Evolutionary conservation across 352 stramenopile genomes (phyloP), one percentile per base, ranked within the genome.

Genomic region (Globisporangium ultimum): DNA sequence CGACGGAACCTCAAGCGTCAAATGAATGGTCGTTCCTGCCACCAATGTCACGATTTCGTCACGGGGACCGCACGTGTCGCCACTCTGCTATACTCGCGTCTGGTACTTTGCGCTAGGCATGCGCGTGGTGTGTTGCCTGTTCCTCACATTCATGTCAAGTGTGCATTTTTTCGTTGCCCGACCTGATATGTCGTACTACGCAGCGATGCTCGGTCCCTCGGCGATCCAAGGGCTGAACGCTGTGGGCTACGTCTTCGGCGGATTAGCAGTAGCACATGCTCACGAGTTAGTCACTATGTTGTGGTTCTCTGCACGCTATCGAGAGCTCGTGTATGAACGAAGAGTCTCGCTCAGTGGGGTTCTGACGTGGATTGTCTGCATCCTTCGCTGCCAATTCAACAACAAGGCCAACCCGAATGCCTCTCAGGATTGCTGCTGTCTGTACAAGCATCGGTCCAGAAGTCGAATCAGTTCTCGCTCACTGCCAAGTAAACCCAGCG

Each of bases 131-230:
- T 56, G 36, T 22, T 47, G 18, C 13, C 18, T 17, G 36, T 48
- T 48, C 20, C 36, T 56, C 34, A 48, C 18, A 10, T 56, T 47
- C 50, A 48, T 28, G 20, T 45, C 36, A 1, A 21, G 45, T 40
- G 38, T 48, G 14, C 46, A 48, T 28, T 56, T 56, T 21, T 56
- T 48, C 14, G 34, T 56, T 10, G 50, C 20, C 6, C 50, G 18
- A 15, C 50, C 36, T 12, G 36, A 56, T 6, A 48, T 56, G 50
- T 47, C 50, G 11, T 56, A 48, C 36, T 56, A 56, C 20, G 36
- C 36, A 3, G 36, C 20, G 50, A 56, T 56, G 50, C 36, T 56
- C 50, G 20, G 50, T 17, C 36, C 50, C 3, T 56, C 50, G 11
- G 18, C 34, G 7, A n/a, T 0, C n/a, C 24, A 38, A 7, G 32